Base-by-base conservation (phyloP, 768 basidiomycete species). In the Rhodotorula paludigena region DNA sequence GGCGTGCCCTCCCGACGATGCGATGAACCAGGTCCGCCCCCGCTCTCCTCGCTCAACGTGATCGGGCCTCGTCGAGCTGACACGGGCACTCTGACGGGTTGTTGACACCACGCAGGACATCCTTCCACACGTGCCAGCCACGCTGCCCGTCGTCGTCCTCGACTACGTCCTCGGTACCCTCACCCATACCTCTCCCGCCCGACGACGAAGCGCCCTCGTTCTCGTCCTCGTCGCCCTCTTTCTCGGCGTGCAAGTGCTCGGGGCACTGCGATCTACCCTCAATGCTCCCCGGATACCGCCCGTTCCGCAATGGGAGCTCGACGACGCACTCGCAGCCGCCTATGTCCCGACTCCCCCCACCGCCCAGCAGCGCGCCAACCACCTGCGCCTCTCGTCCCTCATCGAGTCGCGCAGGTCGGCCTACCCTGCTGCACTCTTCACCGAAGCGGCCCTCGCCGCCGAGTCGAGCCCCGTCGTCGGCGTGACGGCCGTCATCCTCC, bases 401-500 rank as follows among this genome's bases (percentile, higher is more conserved):
- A 64, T 69, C 48, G 63, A 60, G 10, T 41, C 28, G 12, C 63
- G 52, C 30, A 35, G 25, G 18, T 56, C 53, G 15, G 58, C 58
- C 21, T 69, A 52, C 55, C 41, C 57, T 10, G 32, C 39, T 14
- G 12, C 33, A 30, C 28, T 51, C 39, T 69, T 64, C 39, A 28
- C 33, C 33, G 53, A 47, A 6, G 16, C 16, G 12, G 48, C 63
- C 16, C 23, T 69, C 12, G 2, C 52, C n/a, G 51, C 41, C 53
- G 62, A 63, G 7, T 45, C 33, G 16, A 44, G 33, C 25, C 49
- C 57, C 10, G 61, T 62, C 55, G 63, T 62, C 18, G 58, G 60
- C 39, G 65, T 70, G 15, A 67, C 68, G 8, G 72, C 69, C 25
- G 57, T 71, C n/a, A 25, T 71, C 9, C 33, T 71, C 35, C 58